Evolutionary conservation across 2,329 filamentous ascomycete species (phyloP), one percentile per base, ranked within the genome.

Genomic region (Pseudogymnoascus destructans): DNA sequence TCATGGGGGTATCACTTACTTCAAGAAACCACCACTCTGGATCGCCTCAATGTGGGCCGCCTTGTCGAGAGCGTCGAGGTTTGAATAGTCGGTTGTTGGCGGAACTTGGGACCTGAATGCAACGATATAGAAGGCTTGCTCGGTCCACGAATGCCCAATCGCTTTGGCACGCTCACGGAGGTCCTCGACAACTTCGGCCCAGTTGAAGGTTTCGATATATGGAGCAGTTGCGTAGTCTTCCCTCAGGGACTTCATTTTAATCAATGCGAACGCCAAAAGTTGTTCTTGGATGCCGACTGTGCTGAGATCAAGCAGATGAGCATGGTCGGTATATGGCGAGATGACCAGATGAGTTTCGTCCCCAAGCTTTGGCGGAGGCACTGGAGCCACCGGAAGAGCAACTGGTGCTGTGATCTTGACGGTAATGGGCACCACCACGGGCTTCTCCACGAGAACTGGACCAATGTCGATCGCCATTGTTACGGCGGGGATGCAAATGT

Each of bases 31-130:
- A 5, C 90, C 90, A 66, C 83, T 87, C 36, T 78, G 78, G 15
- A 84, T 85, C 10, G 91, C 91, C 70, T 95, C 90, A 21, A 80
- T 77, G 69, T 95, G 90, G 5, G 87, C 87, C 60, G 82, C 82
- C 67, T 85, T 84, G 71, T 95, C 91, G 30, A 95, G 77, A 23
- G 77, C 76, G 38, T 84, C 84, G 36, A 95, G 77, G 60, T 85
- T 77, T 9, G 79, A 79, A 60, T 82, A 81, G 62, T 89, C 81
- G 1, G 85, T 86, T 10, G 76, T 79, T 1, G 79, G 75, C 35
- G 83, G 82, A 59, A 95, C 80, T 63, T 77, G 79, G 5, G 87
- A 92, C 13, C 88, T 80, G 72, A 95, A 95, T 3, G 85, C 85
- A 38, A 95, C 89, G 59, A 93, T 83, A 72, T 92, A 95, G 73